phyloP scores from a whole-genome alignment of 108 stramenopile genomes.

The Nannochloropsis granulata region DNA sequence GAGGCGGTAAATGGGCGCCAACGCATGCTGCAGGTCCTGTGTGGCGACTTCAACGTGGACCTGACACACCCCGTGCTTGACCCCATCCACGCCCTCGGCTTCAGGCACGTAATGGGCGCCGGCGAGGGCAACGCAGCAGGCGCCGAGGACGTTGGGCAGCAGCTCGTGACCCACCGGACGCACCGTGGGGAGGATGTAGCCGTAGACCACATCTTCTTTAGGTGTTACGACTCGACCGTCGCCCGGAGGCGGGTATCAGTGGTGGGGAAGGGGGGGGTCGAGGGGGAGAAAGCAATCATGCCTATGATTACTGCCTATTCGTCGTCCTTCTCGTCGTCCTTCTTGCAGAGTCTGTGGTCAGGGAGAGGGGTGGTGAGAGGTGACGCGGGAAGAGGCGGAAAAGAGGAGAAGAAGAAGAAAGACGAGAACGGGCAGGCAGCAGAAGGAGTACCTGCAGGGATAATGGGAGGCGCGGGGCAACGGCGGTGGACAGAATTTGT shows the following conservation, averaged over 20 bases:
- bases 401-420: not conserved
- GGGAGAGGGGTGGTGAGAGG: not conserved
- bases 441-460: not conserved
- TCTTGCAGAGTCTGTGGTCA: not conserved
- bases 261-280: not conserved
- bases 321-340: not conserved
- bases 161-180: not conserved
- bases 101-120: not conserved
- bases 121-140: not conserved
- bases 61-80: not conserved
- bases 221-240: not conserved
- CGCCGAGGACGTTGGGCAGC: no score
- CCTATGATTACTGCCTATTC: no score
- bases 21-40: not conserved
- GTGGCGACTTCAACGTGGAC: not conserved
- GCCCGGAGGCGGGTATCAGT: not conserved
- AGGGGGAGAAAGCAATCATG: no score
- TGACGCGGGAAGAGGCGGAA: not conserved
- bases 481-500: not conserved
- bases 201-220: not conserved
- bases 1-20: not conserved
- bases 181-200: not conserved
- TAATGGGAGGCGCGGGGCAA: not conserved
- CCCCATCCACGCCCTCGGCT: not conserved
- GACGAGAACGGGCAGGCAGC: not conserved